These are phyloP conservation scores for Penicillium sp. DNA, from an alignment of 2,329 filamentous ascomycete genomes.

Conservation along the genomic window DNA sequence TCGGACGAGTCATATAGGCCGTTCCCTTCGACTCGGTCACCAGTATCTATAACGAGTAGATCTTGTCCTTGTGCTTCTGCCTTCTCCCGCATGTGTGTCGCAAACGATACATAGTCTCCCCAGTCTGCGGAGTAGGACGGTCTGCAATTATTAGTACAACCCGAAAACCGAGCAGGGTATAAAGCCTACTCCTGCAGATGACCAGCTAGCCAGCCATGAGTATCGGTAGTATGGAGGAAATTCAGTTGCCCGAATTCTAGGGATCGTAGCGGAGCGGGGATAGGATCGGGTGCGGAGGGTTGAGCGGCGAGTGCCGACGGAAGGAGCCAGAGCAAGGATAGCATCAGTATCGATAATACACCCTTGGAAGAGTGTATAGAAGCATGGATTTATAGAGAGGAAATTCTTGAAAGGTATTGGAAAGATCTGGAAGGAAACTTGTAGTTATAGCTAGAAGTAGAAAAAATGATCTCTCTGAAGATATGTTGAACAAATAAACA, in stretches of 20 bases:
- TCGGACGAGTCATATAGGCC: conserved; percentile 87
- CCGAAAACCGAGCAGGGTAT: conserved; percentile 1
- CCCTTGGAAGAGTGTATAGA: neutral
- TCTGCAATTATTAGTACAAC: conserved; percentile 45
- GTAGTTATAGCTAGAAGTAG: neutral
- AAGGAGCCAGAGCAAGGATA: conserved; percentile 21
- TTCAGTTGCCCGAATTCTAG: conserved; percentile 93
- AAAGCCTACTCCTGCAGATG: conserved; percentile 79
- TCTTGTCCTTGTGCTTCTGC: conserved; percentile 78
- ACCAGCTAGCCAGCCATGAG: conserved; percentile 92
- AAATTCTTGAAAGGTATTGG: neutral
- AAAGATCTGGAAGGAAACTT: neutral
- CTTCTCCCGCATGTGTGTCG: conserved; percentile 72
- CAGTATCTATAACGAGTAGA: conserved; percentile 90
- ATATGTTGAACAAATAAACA: neutral
- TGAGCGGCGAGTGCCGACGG: conserved; percentile 57
- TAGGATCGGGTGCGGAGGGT: conserved; percentile 73
- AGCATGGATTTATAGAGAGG: neutral
- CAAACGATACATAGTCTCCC: conserved; percentile 96
- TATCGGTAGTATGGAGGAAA: conserved; percentile 95
- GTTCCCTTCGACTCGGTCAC: conserved; percentile 90
- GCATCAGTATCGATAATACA: conserved; percentile 1
- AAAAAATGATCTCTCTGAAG: neutral
- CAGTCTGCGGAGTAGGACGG: conserved; percentile 93
- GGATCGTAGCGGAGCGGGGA: conserved; percentile 76